Evolutionary conservation across 1,284 basidiomycete genomes (phyloP).

Genomic region (Sphagnurus paluster): DNA sequence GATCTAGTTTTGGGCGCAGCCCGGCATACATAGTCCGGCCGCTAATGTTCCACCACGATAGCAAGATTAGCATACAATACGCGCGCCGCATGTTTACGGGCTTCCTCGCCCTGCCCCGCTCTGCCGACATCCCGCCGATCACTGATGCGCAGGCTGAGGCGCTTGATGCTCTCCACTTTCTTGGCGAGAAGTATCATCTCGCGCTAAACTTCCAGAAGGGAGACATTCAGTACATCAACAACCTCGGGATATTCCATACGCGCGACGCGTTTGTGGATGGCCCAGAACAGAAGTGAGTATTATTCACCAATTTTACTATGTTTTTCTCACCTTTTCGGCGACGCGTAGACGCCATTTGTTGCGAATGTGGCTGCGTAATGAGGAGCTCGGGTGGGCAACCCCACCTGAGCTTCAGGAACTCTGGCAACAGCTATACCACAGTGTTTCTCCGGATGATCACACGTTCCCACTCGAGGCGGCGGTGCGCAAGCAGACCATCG

Average conservation of each 20-base stretch:
- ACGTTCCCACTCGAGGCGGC: constrained; percentile 32
- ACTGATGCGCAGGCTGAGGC: constrained; percentile 50
- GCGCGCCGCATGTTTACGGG: constrained; percentile 45
- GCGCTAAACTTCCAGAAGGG: constrained; percentile 47
- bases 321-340: too few species aligned
- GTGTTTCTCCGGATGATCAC: constrained; percentile 31
- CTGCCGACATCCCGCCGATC: constrained; percentile 41
- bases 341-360: constrained; percentile 25
- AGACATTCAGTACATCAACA: constrained; percentile 51
- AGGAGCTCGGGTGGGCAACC: constrained; percentile 34
- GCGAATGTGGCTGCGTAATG: constrained; percentile 24
- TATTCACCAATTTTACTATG: too few species aligned
- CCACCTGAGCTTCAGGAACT: constrained; percentile 29
- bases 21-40: constrained; percentile 38
- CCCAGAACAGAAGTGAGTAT: constrained; percentile 36
- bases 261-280: constrained; percentile 44
- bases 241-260: constrained; percentile 43
- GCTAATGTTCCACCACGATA: constrained; percentile 38
- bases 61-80: constrained; percentile 43
- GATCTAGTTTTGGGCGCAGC: constrained; percentile 26
- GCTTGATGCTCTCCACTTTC: constrained; percentile 44
- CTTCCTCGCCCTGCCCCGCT: constrained; percentile 31
- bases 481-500: constrained; percentile 24
- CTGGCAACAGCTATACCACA: constrained; percentile 30
- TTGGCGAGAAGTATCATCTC: constrained; percentile 43